A percentile compares a stretch with the other conserved stretches of the same genome.
Conservation (phyloP, 169 alveolate genomes). For the Perkinsus marinus region DNA sequence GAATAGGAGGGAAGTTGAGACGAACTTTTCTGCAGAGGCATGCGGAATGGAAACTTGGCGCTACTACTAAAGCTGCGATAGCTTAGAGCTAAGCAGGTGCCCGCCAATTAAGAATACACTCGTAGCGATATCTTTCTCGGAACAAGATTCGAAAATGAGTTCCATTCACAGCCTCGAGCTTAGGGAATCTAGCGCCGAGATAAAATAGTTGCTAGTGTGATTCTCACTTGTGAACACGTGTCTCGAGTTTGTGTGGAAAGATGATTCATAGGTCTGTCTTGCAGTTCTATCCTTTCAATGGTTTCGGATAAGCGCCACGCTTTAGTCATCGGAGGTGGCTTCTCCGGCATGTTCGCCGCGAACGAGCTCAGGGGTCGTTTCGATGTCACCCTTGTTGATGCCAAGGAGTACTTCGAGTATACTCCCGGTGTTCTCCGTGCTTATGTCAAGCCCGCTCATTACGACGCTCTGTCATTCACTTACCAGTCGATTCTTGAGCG, state of each 20-base stretch:
- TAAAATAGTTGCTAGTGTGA: not conserved
- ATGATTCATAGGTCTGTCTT: not conserved
- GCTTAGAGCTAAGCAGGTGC: too few species aligned
- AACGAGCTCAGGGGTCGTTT: constrained; percentile 13
- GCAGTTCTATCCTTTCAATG: not conserved
- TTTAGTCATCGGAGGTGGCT: constrained; percentile 11
- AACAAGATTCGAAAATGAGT: not conserved
- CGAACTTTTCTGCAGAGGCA: too few species aligned
- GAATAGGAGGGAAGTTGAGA: too few species aligned
- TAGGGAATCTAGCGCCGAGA: not conserved
- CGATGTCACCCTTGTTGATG: constrained; percentile 14
- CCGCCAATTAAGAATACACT: too few species aligned
- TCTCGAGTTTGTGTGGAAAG: not conserved
- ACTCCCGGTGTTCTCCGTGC: constrained; percentile 23
- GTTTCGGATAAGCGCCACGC: not conserved
- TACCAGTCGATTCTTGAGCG: constrained; percentile 24
- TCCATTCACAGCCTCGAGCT: not conserved
- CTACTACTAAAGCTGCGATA: too few species aligned
- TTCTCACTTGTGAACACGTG: not conserved
- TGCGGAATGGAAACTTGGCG: too few species aligned
- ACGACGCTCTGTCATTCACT: constrained; percentile 20
- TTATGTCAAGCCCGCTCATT: constrained; percentile 23
- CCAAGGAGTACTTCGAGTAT: constrained; percentile 13
- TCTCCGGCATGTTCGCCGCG: constrained; percentile 15
- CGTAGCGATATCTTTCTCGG: too few species aligned